A percentile compares a stretch with the other conserved stretches of the same genome.
These are phyloP conservation scores for Cyclaneusma minus DNA, from an alignment of 2,329 filamentous ascomycete species.

Conservation along the genomic window DNA sequence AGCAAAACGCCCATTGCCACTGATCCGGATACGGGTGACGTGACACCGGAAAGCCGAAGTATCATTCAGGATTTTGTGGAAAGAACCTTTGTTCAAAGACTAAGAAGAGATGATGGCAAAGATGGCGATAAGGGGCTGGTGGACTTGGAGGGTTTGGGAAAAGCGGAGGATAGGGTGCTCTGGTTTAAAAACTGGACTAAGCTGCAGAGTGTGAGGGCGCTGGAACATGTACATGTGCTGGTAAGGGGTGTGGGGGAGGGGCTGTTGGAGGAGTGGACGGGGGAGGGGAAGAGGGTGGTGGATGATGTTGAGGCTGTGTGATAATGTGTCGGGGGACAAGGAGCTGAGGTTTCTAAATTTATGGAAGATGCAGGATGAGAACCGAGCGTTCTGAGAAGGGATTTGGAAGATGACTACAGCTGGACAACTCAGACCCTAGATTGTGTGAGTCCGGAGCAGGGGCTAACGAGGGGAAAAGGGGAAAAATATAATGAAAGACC, in stretches of 20 bases:
- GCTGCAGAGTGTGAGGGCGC: slow-evolving; percentile 70
- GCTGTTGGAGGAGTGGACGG: slow-evolving; percentile 37
- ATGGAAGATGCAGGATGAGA: too few relatives aligned
- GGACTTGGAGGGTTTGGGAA: too few relatives aligned
- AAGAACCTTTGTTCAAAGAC: slow-evolving; percentile 46
- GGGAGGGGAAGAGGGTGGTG: slow-evolving; percentile 36
- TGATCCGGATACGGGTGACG: slow-evolving; percentile 52
- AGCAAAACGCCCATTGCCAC: slow-evolving; percentile 68
- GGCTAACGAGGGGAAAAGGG: too few relatives aligned
- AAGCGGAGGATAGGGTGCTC: slow-evolving; percentile 31
- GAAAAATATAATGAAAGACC: too few relatives aligned
- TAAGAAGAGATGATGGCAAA: slow-evolving; percentile 34
- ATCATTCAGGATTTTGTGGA: slow-evolving; percentile 56
- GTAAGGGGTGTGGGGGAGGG: slow-evolving; percentile 37
- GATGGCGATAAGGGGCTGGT: too few relatives aligned
- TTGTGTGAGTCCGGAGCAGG: too few relatives aligned
- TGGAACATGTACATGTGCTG: slow-evolving; percentile 82
- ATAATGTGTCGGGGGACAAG: too few relatives aligned
- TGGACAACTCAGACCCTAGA: too few relatives aligned
- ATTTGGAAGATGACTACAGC: too few relatives aligned
- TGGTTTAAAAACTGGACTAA: slow-evolving; percentile 96
- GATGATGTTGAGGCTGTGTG: slow-evolving; percentile 17
- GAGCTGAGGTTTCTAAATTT: too few relatives aligned
- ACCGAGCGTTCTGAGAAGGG: too few relatives aligned
- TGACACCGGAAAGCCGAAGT: slow-evolving; percentile 50